These are phyloP conservation scores for Blepharisma japonicum DNA, from an alignment of 73 alveolate genomes.

Conservation along the genomic window DNA sequence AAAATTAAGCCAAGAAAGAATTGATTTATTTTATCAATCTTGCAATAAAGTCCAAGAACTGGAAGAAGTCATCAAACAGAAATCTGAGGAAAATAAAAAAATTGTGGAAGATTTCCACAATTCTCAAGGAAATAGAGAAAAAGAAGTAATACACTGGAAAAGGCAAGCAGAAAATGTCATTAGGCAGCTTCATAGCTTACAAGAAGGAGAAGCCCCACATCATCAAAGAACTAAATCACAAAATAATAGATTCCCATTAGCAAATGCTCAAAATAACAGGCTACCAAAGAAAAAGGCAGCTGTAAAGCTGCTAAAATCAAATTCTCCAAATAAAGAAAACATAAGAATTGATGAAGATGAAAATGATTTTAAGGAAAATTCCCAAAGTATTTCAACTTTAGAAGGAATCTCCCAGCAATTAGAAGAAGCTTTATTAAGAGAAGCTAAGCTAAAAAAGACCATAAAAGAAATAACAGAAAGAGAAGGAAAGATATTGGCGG, in stretches of 20 bases:
- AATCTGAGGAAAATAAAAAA: neutral
- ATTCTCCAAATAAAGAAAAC: neutral
- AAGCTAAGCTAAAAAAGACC: conserved; percentile 6
- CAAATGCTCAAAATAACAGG: neutral
- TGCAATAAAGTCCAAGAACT: conserved; percentile 5
- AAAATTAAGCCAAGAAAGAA: neutral
- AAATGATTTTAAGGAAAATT: too few species aligned
- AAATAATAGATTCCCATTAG: neutral
- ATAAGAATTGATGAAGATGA: neutral
- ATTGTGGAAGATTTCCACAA: neutral
- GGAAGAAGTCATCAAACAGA: conserved; percentile 3
- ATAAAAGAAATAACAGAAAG: neutral
- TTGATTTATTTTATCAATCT: conserved; percentile 1
- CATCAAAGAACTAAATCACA: neutral
- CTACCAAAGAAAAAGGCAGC: neutral
- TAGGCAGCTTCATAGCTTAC: conserved; percentile 11
- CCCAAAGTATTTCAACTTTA: too few species aligned
- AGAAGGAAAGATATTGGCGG: neutral
- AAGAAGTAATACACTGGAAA: conserved; percentile 15
- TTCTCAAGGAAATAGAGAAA: neutral
- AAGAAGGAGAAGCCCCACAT: neutral
- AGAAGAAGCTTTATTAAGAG: conserved; percentile 9
- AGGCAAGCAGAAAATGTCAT: conserved; percentile 30
- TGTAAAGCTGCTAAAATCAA: neutral
- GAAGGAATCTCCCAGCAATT: neutral